Base-by-base conservation (phyloP, 169 alveolate genomes). In the Plasmodium vinckei region DNA sequence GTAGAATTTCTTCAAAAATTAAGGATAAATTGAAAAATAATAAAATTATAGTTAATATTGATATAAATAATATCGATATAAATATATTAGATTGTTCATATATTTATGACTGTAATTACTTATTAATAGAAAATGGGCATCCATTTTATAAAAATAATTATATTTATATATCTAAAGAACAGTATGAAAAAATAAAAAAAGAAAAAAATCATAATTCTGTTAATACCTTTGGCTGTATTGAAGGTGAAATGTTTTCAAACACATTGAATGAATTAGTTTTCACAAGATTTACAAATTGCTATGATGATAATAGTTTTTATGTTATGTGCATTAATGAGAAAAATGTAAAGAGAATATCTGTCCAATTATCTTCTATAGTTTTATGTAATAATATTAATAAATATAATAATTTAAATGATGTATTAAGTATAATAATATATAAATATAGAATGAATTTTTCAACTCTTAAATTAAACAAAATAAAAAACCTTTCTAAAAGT, bases 21-120 rank as follows among this genome's bases (percentile, higher is more conserved):
- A 53, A 54, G 23, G 82, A 25, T 19, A 82, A 82, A 56, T 25
- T 65, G 23, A 27, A 82, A 82, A 67, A 67, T 56, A 53, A 64
- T 1, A 61, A 75, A n/a, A 63, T 82, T 47, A 13, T 82, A 67
- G 44, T 82, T 54, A 51, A 67, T 42, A 39, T 67, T 2, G 90
- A 82, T 44, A 39, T 82, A 42, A 67, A 23, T n/a, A 82, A 82
- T 70, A 59, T 82, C 54, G 72, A 82, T 44, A 27, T 82, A 23
- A 67, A 82, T 53, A 71, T 82, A 4, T 51, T 82, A 13, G 84
- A 82, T 44, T 67, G 84, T 70, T 82, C 82, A 19, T 82, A 82
- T 44, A 82, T 82, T 19, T 61, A 82, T 33, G 90, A 82, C 6
- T 67, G 90, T 67, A 82, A 82, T 12, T 82, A 65, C 60, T 65